phyloP scores from a whole-genome alignment of 179 eudicot species.

The Camellia oleifera region DNA sequence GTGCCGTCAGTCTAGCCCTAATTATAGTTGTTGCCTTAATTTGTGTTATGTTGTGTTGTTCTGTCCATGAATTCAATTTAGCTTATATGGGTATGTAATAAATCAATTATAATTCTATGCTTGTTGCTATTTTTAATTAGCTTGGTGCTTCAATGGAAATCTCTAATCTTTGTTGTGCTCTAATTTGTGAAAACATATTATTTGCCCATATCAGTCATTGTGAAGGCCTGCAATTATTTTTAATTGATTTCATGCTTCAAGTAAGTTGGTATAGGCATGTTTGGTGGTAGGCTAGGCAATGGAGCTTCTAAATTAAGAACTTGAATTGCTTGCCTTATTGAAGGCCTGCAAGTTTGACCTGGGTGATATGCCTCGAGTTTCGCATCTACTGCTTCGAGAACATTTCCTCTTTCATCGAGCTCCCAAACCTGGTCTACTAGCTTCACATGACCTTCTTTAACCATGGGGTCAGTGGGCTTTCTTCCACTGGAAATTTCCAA shows the following conservation, averaged over 20 bases:
- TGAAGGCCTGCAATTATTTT: no score
- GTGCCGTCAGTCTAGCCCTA: no score
- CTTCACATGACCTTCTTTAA: not conserved
- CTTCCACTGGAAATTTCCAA: conserved; percentile 31
- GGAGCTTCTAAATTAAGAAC: conserved; percentile 11
- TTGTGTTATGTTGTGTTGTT: no score
- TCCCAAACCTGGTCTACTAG: not conserved
- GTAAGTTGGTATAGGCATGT: not conserved
- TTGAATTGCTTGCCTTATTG: conserved; percentile 6
- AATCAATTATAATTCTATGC: no score
- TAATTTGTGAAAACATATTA: no score
- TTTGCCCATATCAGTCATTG: no score
- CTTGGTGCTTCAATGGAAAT: no score
- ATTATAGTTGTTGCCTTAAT: no score
- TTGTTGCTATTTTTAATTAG: no score
- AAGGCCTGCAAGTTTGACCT: not conserved
- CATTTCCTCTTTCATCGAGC: conserved; percentile 11
- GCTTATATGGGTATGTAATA: no score
- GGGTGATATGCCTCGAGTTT: not conserved
- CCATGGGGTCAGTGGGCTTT: conserved; percentile 6
- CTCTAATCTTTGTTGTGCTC: no score
- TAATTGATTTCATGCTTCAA: not conserved
- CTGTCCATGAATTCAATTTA: no score
- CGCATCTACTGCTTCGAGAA: conserved; percentile 17
- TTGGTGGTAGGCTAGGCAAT: not conserved